phyloP scores from a whole-genome alignment of 768 basidiomycete genomes.

The Gloeopeniophorella convolvens region DNA sequence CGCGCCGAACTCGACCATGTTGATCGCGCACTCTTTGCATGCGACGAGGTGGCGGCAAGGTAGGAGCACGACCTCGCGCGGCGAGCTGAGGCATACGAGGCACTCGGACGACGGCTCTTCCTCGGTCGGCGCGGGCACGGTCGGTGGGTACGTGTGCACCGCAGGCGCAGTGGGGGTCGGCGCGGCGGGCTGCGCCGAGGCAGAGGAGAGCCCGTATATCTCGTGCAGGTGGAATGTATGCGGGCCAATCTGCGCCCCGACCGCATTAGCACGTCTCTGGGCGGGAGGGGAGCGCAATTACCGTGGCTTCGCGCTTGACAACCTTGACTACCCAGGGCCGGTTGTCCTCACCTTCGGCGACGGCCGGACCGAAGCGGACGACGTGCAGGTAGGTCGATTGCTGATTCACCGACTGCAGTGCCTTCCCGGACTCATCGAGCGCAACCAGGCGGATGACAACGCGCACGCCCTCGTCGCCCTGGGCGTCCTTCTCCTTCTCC shows the following conservation, averaged over 20 bases:
- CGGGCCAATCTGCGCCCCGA: constrained; percentile 63
- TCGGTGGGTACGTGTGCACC: constrained; percentile 44
- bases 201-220: constrained; percentile 81
- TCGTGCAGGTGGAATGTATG: constrained; percentile 95
- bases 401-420: constrained; percentile 66
- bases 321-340: constrained; percentile 91
- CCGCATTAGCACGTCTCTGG: constrained; percentile 1
- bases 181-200: constrained; percentile 28
- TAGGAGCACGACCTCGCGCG: constrained; percentile 86
- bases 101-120: constrained; percentile 83
- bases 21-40: constrained; percentile 90
- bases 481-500: constrained; percentile 42
- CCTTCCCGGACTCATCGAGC: constrained; percentile 66
- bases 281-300: constrained; percentile 28
- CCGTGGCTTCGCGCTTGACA: constrained; percentile 84
- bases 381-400: constrained; percentile 88
- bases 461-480: constrained; percentile 54
- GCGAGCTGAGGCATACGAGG: constrained; percentile 81
- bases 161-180: constrained; percentile 36
- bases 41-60: constrained; percentile 94
- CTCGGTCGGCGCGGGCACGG: constrained; percentile 34
- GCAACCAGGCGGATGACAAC: constrained; percentile 78
- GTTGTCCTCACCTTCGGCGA: constrained; percentile 36
- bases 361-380: constrained; percentile 53
- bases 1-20: constrained; percentile 97